Conservation (phyloP, 306 rosid species). For the Cyclanthera cordifolia region DNA sequence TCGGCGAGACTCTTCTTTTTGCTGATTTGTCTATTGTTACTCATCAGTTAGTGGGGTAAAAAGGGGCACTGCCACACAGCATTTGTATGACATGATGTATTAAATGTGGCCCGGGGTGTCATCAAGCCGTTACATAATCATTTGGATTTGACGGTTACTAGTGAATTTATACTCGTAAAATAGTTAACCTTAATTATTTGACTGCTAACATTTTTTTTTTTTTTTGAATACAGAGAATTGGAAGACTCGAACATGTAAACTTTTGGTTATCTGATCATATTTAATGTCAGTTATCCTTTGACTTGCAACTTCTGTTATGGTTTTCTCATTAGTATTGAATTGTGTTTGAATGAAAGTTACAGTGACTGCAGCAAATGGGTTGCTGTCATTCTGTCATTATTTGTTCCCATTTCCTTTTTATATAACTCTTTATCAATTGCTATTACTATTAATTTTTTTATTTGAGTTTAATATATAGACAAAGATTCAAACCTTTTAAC, state of each 20-base stretch:
- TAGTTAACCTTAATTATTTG: neutral
- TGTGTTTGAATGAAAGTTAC: neutral
- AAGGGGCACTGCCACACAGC: neutral
- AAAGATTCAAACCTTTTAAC: no score
- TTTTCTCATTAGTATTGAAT: neutral
- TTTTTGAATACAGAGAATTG: no score
- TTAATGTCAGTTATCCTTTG: no score
- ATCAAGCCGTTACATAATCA: conserved; percentile 10
- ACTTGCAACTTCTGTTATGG: no score
- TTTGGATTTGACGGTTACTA: conserved; percentile 5
- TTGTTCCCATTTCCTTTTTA: neutral
- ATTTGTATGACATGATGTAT: conserved; percentile 2
- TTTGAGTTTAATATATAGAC: no score
- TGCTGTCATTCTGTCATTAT: neutral
- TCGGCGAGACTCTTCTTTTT: conserved; percentile 10
- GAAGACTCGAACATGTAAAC: no score
- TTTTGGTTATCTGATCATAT: no score
- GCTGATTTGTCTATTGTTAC: neutral
- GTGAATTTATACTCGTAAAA: neutral
- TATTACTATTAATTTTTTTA: no score
- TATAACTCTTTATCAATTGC: no score
- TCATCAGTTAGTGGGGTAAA: neutral
- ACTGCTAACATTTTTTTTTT: no score
- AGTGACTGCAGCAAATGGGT: neutral
- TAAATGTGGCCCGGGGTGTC: neutral